Evolutionary conservation across 2,329 filamentous ascomycete genomes (phyloP), one percentile per base, ranked within the genome.

Genomic region (Blumeriella jaapii): DNA sequence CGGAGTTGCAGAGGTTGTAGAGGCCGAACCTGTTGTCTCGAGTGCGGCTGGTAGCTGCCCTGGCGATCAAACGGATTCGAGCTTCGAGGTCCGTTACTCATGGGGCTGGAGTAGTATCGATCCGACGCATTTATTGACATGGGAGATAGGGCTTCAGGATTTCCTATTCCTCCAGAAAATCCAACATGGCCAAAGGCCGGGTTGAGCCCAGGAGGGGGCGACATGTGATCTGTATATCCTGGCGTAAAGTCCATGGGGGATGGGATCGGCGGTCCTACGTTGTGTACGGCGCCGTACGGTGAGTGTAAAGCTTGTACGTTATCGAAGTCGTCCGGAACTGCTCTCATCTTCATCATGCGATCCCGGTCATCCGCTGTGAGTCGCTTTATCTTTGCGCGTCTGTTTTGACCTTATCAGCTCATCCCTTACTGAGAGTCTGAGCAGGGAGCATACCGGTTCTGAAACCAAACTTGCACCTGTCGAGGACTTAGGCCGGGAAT

Each of bases 391-490:
- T 82, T 82, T 28, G 77, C 77, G 46, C 77, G 70, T 49, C 76
- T 80, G 31, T n/a, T n/a, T n/a, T n/a, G n/a, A n/a, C n/a, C n/a
- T n/a, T n/a, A n/a, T n/a, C n/a, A 28, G 27, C 14, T 13, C 39
- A 27, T 47, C 31, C 49, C 38, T 30, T 8, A 9, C 9, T 8
- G 22, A 24, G 3, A 22, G 27, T 29, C 13, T 23, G n/a, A 25
- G 9, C 19, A 18, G 14, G 6, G 31, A 25, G 54, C 69, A 50
- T 70, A 94, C 87, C 87, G 75, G 61, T 96, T 96, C 60, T 96
- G 87, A 61, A 96, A 96, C 89, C 87, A 96, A 31, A 96, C 87
- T 59, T 96, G 87, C 15, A 96, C 89, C 57, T 96, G 87, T 42
- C 87, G 75, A 23, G 87, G 84, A 51, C 83, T 94, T 31, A 96